Evolutionary conservation across 2,329 filamentous ascomycete species (phyloP), one percentile per base, ranked within the genome.

Genomic region (Stachybotrys chlorohalonatus): DNA sequence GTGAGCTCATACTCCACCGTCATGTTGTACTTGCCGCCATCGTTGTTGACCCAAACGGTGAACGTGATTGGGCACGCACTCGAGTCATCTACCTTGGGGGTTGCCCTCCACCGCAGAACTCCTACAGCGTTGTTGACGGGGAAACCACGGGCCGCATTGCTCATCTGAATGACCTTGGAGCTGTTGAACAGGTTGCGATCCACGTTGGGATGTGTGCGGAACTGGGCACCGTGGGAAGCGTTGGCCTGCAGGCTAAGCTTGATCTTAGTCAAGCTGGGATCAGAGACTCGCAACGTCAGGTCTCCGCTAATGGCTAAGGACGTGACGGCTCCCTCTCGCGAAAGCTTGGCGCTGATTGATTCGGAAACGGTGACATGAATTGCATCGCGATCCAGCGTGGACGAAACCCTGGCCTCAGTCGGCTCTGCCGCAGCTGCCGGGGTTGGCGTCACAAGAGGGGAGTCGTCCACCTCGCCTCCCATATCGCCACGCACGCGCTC

Each of bases 1-100:
- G 89, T 93, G 56, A 96, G 82, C 71, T 99, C 94, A 69, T 97
- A 99, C 72, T 97, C 94, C 39, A 97, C 83, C 1, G 93, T 99
- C 66, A 99, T 84, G 60, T 89, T 95, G 71, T 87, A 95, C 64
- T 86, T 91, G 67, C 85, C 84, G 50, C 86, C 83, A 51, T 89
- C 87, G 71, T 92, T 91, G 73, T 96, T 96, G 57, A 95, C 90
- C 94, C 94, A 99, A 45, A 96, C 93, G 2, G 91, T 96, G 71
- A 99, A 97, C 45, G 89, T 94, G 65, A 99, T 94, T 7, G 94
- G 94, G 45, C 95, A 85, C 54, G 92, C 84, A 58, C 84, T 85
- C 42, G 87, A 73, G 63, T 95, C 90, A 61, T 95, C 91, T 2
- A 82, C 79, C 72, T 90, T 91, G 51, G 90, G 88, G 15, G 86